Conservation (phyloP, 345 rosid species). For the Salix suchowensis region DNA sequence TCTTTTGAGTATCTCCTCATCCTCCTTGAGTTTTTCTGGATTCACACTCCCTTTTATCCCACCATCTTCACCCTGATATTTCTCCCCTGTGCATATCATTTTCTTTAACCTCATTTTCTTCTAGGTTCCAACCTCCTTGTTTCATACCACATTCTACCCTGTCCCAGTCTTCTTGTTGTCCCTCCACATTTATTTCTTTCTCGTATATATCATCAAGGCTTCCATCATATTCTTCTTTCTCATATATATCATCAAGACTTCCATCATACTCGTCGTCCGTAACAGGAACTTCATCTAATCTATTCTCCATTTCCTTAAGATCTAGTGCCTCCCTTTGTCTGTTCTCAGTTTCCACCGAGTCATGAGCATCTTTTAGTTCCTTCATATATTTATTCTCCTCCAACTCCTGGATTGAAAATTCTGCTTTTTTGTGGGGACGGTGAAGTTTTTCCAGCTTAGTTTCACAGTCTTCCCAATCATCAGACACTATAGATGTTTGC, state of each 20-base stretch:
- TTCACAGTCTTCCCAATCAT: conserved; percentile 22
- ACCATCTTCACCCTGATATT: conserved; percentile 6
- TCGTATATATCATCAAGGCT: conserved; percentile 14
- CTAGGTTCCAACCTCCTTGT: conserved; percentile 13
- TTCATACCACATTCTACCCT: conserved; percentile 13
- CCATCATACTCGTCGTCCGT: conserved; percentile 18
- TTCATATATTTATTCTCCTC: conserved; percentile 12
- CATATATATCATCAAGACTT: conserved; percentile 15
- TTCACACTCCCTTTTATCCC: conserved; percentile 9
- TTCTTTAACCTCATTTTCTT: conserved; percentile 22
- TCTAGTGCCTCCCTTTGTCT: conserved; percentile 15
- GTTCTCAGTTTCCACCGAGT: conserved; percentile 9
- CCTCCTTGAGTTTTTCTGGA: conserved; percentile 13
- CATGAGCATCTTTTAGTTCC: conserved; percentile 10
- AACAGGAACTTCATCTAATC: conserved; percentile 16
- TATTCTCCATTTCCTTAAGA: conserved; percentile 21
- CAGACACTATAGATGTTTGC: conserved; percentile 1
- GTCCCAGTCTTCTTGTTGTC: conserved; percentile 25
- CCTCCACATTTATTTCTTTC: conserved; percentile 18
- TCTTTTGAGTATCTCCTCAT: conserved; percentile 11
- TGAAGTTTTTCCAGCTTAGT: conserved; percentile 32
- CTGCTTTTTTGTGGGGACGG: conserved; percentile 26
- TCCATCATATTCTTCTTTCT: conserved; percentile 15
- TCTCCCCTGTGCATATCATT: conserved; percentile 12
- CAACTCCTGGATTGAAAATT: conserved; percentile 25